A percentile compares a stretch with the other conserved stretches of the same genome.
Evolutionary conservation across 1,284 basidiomycete species (phyloP).

Genomic region (Meripilus lineatus): DNA sequence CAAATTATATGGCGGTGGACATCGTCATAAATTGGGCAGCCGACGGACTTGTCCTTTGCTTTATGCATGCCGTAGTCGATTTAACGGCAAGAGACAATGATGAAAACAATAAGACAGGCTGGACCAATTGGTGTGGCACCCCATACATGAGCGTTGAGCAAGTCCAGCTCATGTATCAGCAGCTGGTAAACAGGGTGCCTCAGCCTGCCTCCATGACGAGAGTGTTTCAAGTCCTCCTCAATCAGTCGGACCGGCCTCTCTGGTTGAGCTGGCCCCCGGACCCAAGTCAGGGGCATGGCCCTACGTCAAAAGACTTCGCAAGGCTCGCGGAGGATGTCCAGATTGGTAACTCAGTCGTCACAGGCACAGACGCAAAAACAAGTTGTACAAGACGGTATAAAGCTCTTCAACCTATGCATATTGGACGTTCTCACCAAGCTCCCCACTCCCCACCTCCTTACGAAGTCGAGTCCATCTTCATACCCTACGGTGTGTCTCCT

Average conservation of each 20-base stretch:
- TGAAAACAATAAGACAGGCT: conserved; percentile 67
- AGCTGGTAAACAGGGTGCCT: conserved; percentile 49
- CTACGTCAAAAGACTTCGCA: conserved; percentile 79
- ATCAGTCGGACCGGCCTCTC: conserved; percentile 49
- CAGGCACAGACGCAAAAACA: conserved; percentile 74
- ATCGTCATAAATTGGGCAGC: conserved; percentile 95
- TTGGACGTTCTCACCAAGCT: conserved; percentile 39
- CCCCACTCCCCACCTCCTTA: too few relatives aligned
- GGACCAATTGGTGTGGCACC: conserved; percentile 96
- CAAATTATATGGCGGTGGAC: conserved; percentile 84
- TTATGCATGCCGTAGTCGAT: conserved; percentile 88
- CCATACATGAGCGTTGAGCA: conserved; percentile 52
- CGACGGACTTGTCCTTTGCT: conserved; percentile 87
- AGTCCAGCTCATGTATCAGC: conserved; percentile 51
- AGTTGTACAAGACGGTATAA: conserved; percentile 92
- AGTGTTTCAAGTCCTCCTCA: conserved; percentile 79
- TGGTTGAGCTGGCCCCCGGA: conserved; percentile 90
- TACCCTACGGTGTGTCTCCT: conserved; percentile 76
- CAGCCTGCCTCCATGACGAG: conserved; percentile 42
- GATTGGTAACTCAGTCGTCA: conserved; percentile 45
- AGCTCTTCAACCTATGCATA: conserved; percentile 68
- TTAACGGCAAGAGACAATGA: conserved; percentile 82
- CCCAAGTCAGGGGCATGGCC: conserved; percentile 42
- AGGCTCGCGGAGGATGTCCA: conserved; percentile 78
- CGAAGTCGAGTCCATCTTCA: conserved; percentile 86